phyloP scores from a whole-genome alignment of 2,329 filamentous ascomycete genomes.

The Dothideomycetes sp. region DNA sequence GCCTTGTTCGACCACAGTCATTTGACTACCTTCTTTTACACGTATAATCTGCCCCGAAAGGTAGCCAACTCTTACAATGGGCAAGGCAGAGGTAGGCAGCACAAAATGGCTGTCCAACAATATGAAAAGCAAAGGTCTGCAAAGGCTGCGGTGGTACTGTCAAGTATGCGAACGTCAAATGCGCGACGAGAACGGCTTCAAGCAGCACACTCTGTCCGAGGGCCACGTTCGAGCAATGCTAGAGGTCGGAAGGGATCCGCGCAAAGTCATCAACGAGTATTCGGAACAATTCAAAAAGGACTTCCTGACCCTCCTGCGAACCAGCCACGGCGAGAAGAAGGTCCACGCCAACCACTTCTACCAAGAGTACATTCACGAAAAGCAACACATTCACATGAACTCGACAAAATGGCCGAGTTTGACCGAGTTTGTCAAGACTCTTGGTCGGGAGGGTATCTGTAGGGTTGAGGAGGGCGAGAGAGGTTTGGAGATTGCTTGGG shows the following conservation, averaged over 20 bases:
- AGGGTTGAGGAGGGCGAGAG: conserved; percentile 84
- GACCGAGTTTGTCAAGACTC: conserved; percentile 78
- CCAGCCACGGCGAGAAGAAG: conserved; percentile 81
- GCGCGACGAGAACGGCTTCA: conserved; percentile 83
- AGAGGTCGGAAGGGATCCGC: conserved; percentile 75
- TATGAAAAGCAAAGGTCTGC: conserved; percentile 69
- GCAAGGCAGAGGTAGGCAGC: conserved; percentile 77
- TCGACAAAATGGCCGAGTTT: conserved; percentile 78
- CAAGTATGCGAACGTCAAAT: conserved; percentile 64
- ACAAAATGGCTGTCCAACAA: conserved; percentile 87
- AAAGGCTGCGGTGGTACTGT: conserved; percentile 86
- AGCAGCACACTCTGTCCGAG: conserved; percentile 69
- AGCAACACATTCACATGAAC: conserved; percentile 89
- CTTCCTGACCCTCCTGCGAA: conserved; percentile 66
- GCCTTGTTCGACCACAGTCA: no score
- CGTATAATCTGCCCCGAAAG: background rate
- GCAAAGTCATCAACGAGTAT: conserved; percentile 73
- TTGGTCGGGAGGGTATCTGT: conserved; percentile 79
- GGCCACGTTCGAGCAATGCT: conserved; percentile 85
- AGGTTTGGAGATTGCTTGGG: conserved; percentile 77
- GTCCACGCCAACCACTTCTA: conserved; percentile 90
- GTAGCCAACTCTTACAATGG: conserved; percentile 1
- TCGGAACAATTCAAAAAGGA: conserved; percentile 71
- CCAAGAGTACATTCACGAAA: conserved; percentile 81
- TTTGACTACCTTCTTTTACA: no score